Conservation (phyloP, 305 asterid genomes). For the Fraxinus greggii region DNA sequence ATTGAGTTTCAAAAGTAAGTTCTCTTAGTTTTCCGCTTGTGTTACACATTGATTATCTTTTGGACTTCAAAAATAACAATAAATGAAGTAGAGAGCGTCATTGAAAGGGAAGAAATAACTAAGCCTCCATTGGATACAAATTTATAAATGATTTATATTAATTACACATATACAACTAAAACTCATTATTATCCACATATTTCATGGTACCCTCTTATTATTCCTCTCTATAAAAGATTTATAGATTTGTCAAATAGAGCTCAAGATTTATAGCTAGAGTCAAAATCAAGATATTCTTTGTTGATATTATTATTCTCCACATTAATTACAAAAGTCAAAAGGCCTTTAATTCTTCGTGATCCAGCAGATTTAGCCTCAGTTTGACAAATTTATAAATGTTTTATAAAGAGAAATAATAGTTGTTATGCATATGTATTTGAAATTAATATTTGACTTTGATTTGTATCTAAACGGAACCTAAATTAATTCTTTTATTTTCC, state of each 20-base stretch:
- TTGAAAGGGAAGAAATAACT: not conserved
- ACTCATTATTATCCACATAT: too few species aligned
- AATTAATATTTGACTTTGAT: not conserved
- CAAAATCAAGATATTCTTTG: constrained; percentile 20
- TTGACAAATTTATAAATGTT: too few species aligned
- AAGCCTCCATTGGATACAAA: not conserved
- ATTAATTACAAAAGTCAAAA: constrained; percentile 6
- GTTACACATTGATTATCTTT: not conserved
- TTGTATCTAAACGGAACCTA: too few species aligned
- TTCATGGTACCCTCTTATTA: too few species aligned
- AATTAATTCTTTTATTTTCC: too few species aligned
- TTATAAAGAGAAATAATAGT: not conserved
- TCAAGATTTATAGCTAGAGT: constrained; percentile 2
- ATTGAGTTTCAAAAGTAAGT: not conserved
- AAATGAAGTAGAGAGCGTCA: not conserved
- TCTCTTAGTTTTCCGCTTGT: not conserved
- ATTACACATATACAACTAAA: not conserved
- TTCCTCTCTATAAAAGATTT: too few species aligned
- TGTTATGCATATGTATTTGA: too few species aligned
- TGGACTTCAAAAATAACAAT: not conserved
- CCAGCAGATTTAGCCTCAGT: not conserved
- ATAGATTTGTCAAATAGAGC: too few species aligned
- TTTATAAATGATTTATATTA: too few species aligned
- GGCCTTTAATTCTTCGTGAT: not conserved
- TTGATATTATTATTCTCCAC: constrained; percentile 5